Conservation (phyloP, 148 eudicot genomes). For the Polygonum aviculare region DNA sequence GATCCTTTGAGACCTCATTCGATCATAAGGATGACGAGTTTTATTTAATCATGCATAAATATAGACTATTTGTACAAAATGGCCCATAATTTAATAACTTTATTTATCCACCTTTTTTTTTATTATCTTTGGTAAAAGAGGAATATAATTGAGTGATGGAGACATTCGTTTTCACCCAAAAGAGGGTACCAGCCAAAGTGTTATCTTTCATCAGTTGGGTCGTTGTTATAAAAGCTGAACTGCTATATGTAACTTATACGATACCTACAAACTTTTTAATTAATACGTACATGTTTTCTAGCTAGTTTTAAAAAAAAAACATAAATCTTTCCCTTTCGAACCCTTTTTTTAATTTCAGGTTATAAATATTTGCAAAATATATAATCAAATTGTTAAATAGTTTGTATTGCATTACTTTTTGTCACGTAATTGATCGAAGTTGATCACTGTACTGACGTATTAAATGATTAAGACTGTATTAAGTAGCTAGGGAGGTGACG, state of each 20-base stretch:
- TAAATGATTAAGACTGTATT: not conserved
- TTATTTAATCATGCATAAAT: no score
- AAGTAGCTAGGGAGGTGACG: not conserved
- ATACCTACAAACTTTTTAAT: not conserved
- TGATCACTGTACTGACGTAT: not conserved
- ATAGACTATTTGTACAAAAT: no score
- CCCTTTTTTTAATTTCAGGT: no score
- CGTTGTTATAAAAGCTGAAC: not conserved
- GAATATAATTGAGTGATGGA: not conserved
- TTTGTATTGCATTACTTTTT: not conserved
- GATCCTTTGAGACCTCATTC: no score
- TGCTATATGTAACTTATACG: not conserved
- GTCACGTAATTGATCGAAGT: not conserved
- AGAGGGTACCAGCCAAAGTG: not conserved
- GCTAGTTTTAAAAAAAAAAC: not conserved
- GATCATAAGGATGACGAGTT: no score
- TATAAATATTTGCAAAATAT: no score
- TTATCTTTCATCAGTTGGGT: not conserved
- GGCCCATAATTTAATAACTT: no score
- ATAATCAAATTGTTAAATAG: not conserved
- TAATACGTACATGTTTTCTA: not conserved
- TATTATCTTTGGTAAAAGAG: not conserved
- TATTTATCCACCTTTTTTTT: no score
- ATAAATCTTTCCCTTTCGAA: no score
- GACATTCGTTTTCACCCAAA: not conserved